phyloP scores from a whole-genome alignment of 2,329 filamentous ascomycete genomes.

The Pestalotiopsis sp. region DNA sequence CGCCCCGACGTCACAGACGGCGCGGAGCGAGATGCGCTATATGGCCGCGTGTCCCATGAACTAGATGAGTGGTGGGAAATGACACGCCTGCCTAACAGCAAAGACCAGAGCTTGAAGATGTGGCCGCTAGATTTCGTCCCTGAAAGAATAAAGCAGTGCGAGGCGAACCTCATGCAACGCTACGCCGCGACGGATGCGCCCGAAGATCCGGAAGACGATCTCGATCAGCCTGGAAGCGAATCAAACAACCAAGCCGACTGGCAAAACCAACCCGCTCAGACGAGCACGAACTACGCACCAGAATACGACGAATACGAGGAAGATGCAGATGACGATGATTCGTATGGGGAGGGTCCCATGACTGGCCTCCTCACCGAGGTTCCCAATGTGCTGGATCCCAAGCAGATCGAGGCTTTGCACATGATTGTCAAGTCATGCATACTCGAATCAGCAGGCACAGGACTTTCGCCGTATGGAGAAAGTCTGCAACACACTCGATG shows the following conservation, averaged over 20 bases:
- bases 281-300: constrained; percentile 39
- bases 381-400: constrained; percentile 89
- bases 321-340: constrained; percentile 66
- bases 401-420: constrained; percentile 92
- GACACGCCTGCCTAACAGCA: constrained; percentile 62
- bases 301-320: constrained; percentile 58
- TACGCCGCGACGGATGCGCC: constrained; percentile 45
- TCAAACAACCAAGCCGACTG: constrained; percentile 32
- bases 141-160: constrained; percentile 59
- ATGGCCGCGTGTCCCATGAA: constrained; percentile 65
- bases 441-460: constrained; percentile 76
- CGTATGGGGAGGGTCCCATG: constrained; percentile 77
- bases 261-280: constrained; percentile 43
- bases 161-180: constrained; percentile 60
- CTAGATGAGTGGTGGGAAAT: constrained; percentile 68
- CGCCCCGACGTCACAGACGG: constrained; percentile 56
- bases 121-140: constrained; percentile 63
- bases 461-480: constrained; percentile 67
- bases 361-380: constrained; percentile 90
- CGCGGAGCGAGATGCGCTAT: constrained; percentile 60
- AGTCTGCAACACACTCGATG: constrained; percentile 91
- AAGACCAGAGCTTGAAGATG: constrained; percentile 61
- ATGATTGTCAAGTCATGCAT: constrained; percentile 98
- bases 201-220: constrained; percentile 35
- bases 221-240: constrained; percentile 40